These are phyloP conservation scores for Pseudogymnoascus sp. DNA, from an alignment of 2,329 filamentous ascomycete genomes.

Conservation along the genomic window DNA sequence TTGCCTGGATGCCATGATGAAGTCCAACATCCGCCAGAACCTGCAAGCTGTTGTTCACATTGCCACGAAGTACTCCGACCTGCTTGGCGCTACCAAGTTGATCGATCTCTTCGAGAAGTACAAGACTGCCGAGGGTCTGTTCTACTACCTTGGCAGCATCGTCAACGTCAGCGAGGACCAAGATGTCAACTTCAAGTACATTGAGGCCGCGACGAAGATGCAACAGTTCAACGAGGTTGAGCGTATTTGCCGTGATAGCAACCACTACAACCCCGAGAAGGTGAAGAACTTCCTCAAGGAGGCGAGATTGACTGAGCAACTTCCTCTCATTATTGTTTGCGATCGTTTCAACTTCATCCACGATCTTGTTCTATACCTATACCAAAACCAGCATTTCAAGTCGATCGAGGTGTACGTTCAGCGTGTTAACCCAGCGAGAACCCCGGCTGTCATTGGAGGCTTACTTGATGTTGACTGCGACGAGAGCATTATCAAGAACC, in stretches of 20 bases:
- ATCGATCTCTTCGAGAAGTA: constrained; percentile 97
- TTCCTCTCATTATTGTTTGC: constrained; percentile 96
- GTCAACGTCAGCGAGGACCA: constrained; percentile 94
- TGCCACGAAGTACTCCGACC: constrained; percentile 95
- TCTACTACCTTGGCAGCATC: constrained; percentile 96
- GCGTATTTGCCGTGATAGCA: constrained; percentile 92
- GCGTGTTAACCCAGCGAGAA: constrained; percentile 85
- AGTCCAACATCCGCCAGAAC: constrained; percentile 94
- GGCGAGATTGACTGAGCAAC: constrained; percentile 81
- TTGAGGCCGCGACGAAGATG: constrained; percentile 92
- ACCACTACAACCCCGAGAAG: constrained; percentile 84
- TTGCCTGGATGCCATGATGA: constrained; percentile 93
- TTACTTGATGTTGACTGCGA: constrained; percentile 96
- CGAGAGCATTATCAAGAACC: constrained; percentile 88
- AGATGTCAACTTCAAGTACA: constrained; percentile 99
- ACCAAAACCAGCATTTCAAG: constrained; percentile 99
- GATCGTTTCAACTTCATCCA: constrained; percentile 99
- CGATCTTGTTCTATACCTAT: constrained; percentile 90
- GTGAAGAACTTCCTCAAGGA: constrained; percentile 99
- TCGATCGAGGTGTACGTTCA: constrained; percentile 98
- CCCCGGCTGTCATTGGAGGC: constrained; percentile 87
- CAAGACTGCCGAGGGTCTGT: constrained; percentile 91
- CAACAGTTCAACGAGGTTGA: constrained; percentile 93
- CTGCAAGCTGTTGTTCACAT: constrained; percentile 91
- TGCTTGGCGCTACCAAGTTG: constrained; percentile 77